Evolutionary conservation across 2,329 filamentous ascomycete genomes (phyloP).

Genomic region (Colletotrichum australisinense): DNA sequence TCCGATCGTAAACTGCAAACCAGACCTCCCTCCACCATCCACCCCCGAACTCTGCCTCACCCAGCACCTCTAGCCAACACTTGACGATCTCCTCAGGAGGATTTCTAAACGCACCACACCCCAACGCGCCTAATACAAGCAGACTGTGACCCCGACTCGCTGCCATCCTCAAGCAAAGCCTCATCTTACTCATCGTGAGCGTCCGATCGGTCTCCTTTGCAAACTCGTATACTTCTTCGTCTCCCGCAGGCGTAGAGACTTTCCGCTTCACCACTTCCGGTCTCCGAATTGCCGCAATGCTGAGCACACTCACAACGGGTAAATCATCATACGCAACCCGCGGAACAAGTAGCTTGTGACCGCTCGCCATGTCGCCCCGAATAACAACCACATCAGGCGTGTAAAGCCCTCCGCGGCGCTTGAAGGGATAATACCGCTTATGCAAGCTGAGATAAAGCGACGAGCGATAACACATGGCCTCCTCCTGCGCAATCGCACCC

Average conservation of each 20-base stretch:
- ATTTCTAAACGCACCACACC: slow-evolving; percentile 75
- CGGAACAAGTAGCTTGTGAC: slow-evolving; percentile 57
- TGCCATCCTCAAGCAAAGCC: slow-evolving; percentile 69
- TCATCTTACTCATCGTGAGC: slow-evolving; percentile 72
- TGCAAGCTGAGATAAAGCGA: slow-evolving; percentile 62
- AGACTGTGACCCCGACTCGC: slow-evolving; percentile 65
- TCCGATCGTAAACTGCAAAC: slow-evolving; percentile 70
- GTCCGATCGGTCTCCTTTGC: slow-evolving; percentile 56
- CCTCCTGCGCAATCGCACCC: slow-evolving; percentile 75
- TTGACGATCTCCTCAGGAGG: slow-evolving; percentile 70
- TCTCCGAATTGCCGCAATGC: slow-evolving; percentile 64
- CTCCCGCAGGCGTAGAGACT: slow-evolving; percentile 35
- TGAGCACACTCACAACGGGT: slow-evolving; percentile 70
- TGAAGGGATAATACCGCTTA: slow-evolving; percentile 63
- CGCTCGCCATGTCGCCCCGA: slow-evolving; percentile 58
- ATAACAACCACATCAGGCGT: slow-evolving; percentile 70
- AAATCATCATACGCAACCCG: slow-evolving; percentile 45
- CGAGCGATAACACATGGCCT: slow-evolving; percentile 74
- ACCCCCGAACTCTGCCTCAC: slow-evolving; percentile 69
- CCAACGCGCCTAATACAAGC: slow-evolving; percentile 75
- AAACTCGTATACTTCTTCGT: slow-evolving; percentile 51
- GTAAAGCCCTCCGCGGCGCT: slow-evolving; percentile 64
- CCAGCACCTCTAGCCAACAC: slow-evolving; percentile 71
- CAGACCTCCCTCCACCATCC: slow-evolving; percentile 73
- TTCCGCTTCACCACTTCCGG: slow-evolving; percentile 47